Percentiles rank a stretch among this genome's conserved stretches.
These are phyloP conservation scores for Sphagnum fallax DNA, from an alignment of 228 moss, liverwort and hornwort species.

Conservation along the genomic window DNA sequence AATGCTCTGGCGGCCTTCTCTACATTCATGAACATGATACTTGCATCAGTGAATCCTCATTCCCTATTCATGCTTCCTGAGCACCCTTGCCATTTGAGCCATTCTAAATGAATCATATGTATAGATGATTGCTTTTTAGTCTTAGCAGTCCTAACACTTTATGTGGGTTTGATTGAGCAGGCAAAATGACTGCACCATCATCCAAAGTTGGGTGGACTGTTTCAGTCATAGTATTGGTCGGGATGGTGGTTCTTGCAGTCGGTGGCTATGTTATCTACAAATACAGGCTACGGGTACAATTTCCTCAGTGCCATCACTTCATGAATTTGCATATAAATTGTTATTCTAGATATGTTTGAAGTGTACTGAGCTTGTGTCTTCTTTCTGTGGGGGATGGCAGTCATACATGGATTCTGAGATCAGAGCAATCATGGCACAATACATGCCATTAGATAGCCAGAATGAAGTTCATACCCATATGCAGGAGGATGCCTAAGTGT, in stretches of 20 bases:
- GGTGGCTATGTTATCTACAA: conserved; percentile 48
- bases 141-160: too few relatives aligned
- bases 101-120: too few relatives aligned
- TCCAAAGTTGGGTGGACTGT: conserved; percentile 42
- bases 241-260: conserved; percentile 20
- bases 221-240: conserved; percentile 36
- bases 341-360: too few relatives aligned
- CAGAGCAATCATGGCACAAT: conserved; percentile 96
- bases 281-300: conserved; percentile 44
- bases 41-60: conserved; percentile 54
- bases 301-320: too few relatives aligned
- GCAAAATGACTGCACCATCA: conserved; percentile 33
- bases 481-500: conserved; percentile 24
- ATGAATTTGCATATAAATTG: too few relatives aligned
- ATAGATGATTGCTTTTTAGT: too few relatives aligned
- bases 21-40: conserved; percentile 75
- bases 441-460: conserved; percentile 92
- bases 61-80: background rate
- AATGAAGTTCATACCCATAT: conserved; percentile 44
- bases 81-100: too few relatives aligned
- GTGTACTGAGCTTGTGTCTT: too few relatives aligned
- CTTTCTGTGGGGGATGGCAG: conserved; percentile 16
- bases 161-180: conserved; percentile 7
- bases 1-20: conserved; percentile 65
- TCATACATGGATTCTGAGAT: conserved; percentile 98